Evolutionary conservation across 768 basidiomycete genomes (phyloP).

Genomic region (Boletellus sp.): DNA sequence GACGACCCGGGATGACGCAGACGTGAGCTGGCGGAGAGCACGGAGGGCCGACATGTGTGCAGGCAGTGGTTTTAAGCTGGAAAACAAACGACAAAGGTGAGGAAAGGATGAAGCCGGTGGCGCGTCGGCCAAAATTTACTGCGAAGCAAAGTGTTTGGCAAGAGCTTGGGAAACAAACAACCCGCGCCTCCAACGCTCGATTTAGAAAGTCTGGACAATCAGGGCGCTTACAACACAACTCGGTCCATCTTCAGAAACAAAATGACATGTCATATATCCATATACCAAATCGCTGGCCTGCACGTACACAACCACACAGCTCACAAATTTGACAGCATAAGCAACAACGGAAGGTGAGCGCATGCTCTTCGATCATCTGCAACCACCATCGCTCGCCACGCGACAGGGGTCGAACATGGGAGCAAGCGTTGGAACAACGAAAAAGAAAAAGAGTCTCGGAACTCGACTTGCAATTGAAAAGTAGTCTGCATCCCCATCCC

Average conservation of each 20-base stretch:
- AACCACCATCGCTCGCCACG: not conserved
- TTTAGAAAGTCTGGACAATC: slow-evolving; percentile 12
- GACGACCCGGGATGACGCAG: slow-evolving; percentile 39
- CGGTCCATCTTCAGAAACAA: not conserved
- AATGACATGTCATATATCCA: not conserved
- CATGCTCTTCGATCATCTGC: not conserved
- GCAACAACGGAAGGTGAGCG: slow-evolving; percentile 1
- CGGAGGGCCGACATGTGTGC: slow-evolving; percentile 59
- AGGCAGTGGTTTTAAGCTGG: not conserved
- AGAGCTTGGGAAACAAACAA: slow-evolving; percentile 32
- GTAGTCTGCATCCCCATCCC: slow-evolving; percentile 18
- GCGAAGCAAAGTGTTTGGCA: slow-evolving; percentile 28
- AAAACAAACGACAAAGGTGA: not conserved
- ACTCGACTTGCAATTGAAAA: slow-evolving; percentile 17
- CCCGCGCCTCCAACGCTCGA: not conserved
- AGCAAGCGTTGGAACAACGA: not conserved
- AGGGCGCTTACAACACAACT: not conserved
- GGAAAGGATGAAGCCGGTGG: too few relatives aligned
- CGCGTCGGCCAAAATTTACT: not conserved
- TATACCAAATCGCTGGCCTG: slow-evolving; percentile 3
- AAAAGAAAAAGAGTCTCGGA: not conserved
- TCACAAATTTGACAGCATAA: not conserved
- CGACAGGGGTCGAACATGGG: not conserved
- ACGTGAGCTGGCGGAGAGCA: slow-evolving; percentile 53
- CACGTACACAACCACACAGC: not conserved